Percentiles rank a stretch among this genome's conserved stretches.
phyloP scores from a whole-genome alignment of 2,329 filamentous ascomycete species.

The Pseudocercospora macadamiae region DNA sequence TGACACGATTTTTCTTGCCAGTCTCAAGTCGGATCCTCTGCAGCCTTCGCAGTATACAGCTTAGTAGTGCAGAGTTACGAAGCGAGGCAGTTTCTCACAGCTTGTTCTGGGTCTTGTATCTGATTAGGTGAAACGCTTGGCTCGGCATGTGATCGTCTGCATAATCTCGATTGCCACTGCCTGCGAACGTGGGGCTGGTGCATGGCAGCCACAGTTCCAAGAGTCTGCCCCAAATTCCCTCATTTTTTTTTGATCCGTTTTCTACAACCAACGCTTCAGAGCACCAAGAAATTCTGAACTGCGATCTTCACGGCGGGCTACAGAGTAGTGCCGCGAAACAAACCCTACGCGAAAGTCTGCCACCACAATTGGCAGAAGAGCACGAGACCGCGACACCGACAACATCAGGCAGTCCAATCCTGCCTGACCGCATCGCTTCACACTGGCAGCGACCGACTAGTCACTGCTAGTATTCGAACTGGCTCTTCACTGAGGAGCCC shows the following conservation, averaged over 20 bases:
- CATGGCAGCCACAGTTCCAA: not conserved
- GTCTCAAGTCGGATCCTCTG: no score
- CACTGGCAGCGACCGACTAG: constrained; percentile 10
- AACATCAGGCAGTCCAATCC: constrained; percentile 8
- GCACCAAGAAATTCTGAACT: not conserved
- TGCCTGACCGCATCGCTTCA: constrained; percentile 12
- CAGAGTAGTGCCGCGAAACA: not conserved
- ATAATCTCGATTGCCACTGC: not conserved
- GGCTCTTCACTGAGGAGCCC: constrained; percentile 21
- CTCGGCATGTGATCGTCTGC: not conserved
- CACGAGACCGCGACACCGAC: constrained; percentile 9
- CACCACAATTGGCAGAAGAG: constrained; percentile 12
- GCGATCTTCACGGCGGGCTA: constrained; percentile 5
- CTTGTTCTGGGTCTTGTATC: not conserved
- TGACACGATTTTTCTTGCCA: no score
- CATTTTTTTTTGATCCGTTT: not conserved
- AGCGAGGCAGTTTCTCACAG: no score
- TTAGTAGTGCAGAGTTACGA: no score
- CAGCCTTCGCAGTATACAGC: no score
- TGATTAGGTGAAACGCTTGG: not conserved
- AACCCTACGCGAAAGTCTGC: constrained; percentile 8
- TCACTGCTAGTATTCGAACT: constrained; percentile 4
- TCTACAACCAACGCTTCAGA: not conserved
- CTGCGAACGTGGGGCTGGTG: not conserved
- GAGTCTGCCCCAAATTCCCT: not conserved